A percentile compares a stretch with the other conserved stretches of the same genome.
Evolutionary conservation across 2,329 filamentous ascomycete species (phyloP).

Genomic region (Podosphaera aphanis): DNA sequence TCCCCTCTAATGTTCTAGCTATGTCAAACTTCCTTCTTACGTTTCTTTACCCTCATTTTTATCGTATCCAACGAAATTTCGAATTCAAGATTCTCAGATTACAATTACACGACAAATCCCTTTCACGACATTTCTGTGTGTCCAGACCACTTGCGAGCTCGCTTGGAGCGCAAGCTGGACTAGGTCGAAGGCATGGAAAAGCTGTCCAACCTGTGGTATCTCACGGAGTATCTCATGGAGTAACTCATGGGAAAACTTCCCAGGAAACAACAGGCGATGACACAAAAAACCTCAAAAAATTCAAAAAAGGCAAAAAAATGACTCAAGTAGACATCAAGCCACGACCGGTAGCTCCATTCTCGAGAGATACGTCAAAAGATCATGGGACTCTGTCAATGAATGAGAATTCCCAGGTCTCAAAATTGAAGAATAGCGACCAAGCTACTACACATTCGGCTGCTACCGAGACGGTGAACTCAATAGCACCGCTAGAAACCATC

Average conservation of each 20-base stretch:
- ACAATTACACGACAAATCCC: slow-evolving; percentile 11
- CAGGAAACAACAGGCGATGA: slow-evolving; percentile 2
- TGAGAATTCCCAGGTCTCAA: slow-evolving; percentile 7
- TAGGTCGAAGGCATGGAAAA: slow-evolving; percentile 34
- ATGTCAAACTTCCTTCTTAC: slow-evolving; percentile 41
- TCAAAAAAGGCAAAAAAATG: background rate
- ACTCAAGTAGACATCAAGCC: background rate
- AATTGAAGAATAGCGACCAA: slow-evolving; percentile 2
- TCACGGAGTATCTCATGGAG: too few species aligned
- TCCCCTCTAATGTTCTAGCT: background rate
- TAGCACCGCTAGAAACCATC: slow-evolving; percentile 27
- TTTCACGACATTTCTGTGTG: slow-evolving; percentile 7
- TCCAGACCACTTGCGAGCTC: slow-evolving; percentile 19
- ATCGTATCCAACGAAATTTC: slow-evolving; percentile 27
- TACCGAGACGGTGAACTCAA: background rate
- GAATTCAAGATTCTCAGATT: slow-evolving; percentile 20
- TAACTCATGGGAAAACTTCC: too few species aligned
- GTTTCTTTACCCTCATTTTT: slow-evolving; percentile 45
- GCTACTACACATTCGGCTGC: background rate
- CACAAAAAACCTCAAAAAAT: background rate
- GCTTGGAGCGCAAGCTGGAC: slow-evolving; percentile 19
- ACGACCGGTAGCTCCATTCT: slow-evolving; percentile 8
- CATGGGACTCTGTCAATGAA: slow-evolving; percentile 11
- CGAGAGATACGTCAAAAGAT: slow-evolving; percentile 1
- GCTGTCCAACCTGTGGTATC: slow-evolving; percentile 29